Conservation (phyloP, 306 rosid species). For the Cicer yamashitae region DNA sequence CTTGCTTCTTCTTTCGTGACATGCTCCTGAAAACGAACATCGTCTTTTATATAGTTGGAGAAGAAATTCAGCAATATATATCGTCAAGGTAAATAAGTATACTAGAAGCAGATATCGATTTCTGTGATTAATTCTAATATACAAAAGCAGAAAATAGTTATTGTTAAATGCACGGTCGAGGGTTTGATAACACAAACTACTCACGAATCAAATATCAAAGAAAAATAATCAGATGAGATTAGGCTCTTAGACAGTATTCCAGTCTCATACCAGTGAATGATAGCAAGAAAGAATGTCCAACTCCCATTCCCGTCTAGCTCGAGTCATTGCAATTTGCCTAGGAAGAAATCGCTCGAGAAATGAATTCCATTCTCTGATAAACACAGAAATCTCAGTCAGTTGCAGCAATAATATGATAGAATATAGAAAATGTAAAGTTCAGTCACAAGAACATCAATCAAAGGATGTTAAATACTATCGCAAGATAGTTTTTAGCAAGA, state of each 20-base stretch:
- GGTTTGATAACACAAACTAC: constrained; percentile 33
- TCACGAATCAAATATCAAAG: constrained; percentile 24
- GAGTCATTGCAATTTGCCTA: constrained; percentile 90
- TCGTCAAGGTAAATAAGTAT: constrained; percentile 29
- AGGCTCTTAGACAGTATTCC: constrained; percentile 8
- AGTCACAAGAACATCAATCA: constrained; percentile 27
- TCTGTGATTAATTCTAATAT: neutral
- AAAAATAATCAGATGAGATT: constrained; percentile 5
- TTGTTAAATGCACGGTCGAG: neutral
- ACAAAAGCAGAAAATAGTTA: constrained; percentile 15
- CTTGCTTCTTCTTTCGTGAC: constrained; percentile 92
- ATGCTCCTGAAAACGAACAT: constrained; percentile 60
- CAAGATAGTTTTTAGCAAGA: constrained; percentile 34
- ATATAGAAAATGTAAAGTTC: neutral
- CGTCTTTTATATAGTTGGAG: constrained; percentile 5
- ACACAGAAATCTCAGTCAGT: constrained; percentile 36
- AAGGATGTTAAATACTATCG: constrained; percentile 11
- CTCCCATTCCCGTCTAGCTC: constrained; percentile 93
- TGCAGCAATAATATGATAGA: constrained; percentile 10
- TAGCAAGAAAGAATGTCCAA: constrained; percentile 88
- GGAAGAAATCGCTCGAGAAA: constrained; percentile 86
- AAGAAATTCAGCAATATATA: constrained; percentile 25
- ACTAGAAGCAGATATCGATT: neutral
- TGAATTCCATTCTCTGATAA: constrained; percentile 85
- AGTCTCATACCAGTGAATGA: constrained; percentile 68